A percentile compares a stretch with the other conserved stretches of the same genome.
Evolutionary conservation across 768 basidiomycete species (phyloP).

Genomic region (Xerocomus potaroensis): DNA sequence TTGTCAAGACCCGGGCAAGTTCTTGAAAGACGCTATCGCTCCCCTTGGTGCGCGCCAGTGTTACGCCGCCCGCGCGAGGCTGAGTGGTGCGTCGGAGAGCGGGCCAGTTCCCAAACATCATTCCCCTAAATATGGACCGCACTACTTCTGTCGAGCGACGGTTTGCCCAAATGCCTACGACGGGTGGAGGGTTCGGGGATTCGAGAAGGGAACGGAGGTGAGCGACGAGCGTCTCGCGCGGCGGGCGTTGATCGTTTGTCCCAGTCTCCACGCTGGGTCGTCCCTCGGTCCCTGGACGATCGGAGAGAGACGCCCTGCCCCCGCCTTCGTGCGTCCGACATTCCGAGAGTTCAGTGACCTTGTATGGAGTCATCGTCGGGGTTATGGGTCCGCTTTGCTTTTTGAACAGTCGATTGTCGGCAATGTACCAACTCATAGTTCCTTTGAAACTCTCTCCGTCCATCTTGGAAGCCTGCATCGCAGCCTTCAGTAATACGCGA

Average conservation of each 20-base stretch:
- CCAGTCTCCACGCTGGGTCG: not conserved
- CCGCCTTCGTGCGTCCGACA: too few species aligned
- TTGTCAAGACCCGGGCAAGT: slow-evolving; percentile 13
- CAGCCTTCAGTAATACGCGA: slow-evolving; percentile 55
- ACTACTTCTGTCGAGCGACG: slow-evolving; percentile 45
- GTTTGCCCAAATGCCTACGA: slow-evolving; percentile 43
- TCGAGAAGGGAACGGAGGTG: slow-evolving; percentile 12
- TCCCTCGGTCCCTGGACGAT: too few species aligned
- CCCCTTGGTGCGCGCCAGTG: slow-evolving; percentile 12
- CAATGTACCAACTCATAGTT: slow-evolving; percentile 35
- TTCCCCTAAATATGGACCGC: slow-evolving; percentile 49
- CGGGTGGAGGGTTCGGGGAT: slow-evolving; percentile 25
- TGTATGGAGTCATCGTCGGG: slow-evolving; percentile 3
- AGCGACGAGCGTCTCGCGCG: slow-evolving; percentile 9
- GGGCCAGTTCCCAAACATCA: slow-evolving; percentile 57
- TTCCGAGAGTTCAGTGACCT: not conserved
- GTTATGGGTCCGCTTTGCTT: slow-evolving; percentile 13
- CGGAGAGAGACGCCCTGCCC: too few species aligned
- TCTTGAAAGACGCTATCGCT: slow-evolving; percentile 19
- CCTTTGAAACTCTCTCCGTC: slow-evolving; percentile 51
- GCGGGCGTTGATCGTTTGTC: not conserved
- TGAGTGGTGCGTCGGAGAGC: slow-evolving; percentile 28
- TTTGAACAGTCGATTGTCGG: slow-evolving; percentile 17
- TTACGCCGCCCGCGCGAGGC: slow-evolving; percentile 36
- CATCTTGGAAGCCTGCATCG: slow-evolving; percentile 47